Conservation (phyloP, 1,139 yeast genomes). For the Spathaspora sp. region DNA sequence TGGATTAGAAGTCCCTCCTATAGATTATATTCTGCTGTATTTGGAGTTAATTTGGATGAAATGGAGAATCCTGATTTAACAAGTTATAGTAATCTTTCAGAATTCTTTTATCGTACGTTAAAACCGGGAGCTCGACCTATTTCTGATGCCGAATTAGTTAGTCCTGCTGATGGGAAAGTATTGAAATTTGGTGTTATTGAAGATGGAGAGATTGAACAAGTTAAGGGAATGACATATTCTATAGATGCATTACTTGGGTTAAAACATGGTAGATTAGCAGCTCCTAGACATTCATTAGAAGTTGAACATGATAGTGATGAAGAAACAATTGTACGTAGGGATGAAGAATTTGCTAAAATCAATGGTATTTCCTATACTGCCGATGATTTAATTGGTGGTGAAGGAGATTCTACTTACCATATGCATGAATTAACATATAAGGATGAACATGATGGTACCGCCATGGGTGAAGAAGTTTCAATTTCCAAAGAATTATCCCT, state of each 20-base stretch:
- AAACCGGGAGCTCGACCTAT: constrained; percentile 81
- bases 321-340: constrained; percentile 48
- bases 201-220: constrained; percentile 90
- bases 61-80: constrained; percentile 80
- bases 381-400: constrained; percentile 65
- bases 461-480: constrained; percentile 31
- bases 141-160: constrained; percentile 65
- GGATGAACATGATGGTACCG: constrained; percentile 60
- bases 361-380: constrained; percentile 74
- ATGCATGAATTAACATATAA: constrained; percentile 47
- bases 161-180: constrained; percentile 94
- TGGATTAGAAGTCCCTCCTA: constrained; percentile 88
- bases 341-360: constrained; percentile 74
- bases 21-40: constrained; percentile 70
- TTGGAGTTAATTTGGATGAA: constrained; percentile 89
- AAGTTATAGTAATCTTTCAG: constrained; percentile 77
- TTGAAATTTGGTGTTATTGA: constrained; percentile 82
- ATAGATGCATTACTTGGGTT: constrained; percentile 86
- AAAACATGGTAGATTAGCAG: constrained; percentile 49
- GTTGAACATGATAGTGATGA: constrained; percentile 45
- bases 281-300: constrained; percentile 57
- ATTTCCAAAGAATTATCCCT: constrained; percentile 41
- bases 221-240: constrained; percentile 93
- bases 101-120: constrained; percentile 85
- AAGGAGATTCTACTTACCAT: constrained; percentile 29